Evolutionary conservation across 352 stramenopile species (phyloP).

Genomic region (Phytopythium ostracodes): DNA sequence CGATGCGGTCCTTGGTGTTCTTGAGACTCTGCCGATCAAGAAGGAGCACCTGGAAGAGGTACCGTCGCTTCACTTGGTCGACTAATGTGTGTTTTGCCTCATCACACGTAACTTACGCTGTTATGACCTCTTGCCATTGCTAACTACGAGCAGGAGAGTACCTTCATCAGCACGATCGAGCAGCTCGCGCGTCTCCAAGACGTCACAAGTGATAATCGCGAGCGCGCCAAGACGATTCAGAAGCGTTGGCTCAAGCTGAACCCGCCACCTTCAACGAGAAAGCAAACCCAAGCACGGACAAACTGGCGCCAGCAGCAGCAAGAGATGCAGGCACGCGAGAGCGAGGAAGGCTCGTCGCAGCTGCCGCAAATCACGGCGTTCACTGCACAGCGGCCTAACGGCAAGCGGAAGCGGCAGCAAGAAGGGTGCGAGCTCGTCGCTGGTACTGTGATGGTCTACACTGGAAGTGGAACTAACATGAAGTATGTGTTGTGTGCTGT

Average conservation of each 20-base stretch:
- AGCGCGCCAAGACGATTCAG: conserved; percentile 33
- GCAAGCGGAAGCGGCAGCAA: conserved; percentile 40
- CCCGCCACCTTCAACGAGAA: conserved; percentile 20
- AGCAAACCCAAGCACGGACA: not conserved
- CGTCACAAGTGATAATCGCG: conserved; percentile 28
- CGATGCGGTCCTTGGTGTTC: conserved; percentile 42
- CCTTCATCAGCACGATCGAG: conserved; percentile 30
- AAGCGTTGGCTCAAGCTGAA: conserved; percentile 42
- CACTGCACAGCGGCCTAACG: conserved; percentile 25
- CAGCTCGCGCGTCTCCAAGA: conserved; percentile 25
- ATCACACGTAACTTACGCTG: not conserved
- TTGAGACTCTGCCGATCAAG: conserved; percentile 55
- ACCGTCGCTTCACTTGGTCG: not conserved
- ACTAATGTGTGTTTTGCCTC: not conserved
- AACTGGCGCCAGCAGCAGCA: conserved; percentile 4
- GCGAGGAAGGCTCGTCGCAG: conserved; percentile 9
- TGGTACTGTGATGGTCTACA: not conserved
- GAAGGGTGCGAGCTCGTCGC: conserved; percentile 29
- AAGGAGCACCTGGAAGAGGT: conserved; percentile 67
- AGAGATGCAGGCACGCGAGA: not conserved
- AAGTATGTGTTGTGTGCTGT: conserved; percentile 1
- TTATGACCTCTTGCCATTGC: not conserved
- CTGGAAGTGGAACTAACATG: not conserved
- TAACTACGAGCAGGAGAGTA: conserved; percentile 20
- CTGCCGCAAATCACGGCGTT: conserved; percentile 45